Evolutionary conservation across 2,329 filamentous ascomycete genomes (phyloP).

Genomic region (Aphanoascus verrucosus): DNA sequence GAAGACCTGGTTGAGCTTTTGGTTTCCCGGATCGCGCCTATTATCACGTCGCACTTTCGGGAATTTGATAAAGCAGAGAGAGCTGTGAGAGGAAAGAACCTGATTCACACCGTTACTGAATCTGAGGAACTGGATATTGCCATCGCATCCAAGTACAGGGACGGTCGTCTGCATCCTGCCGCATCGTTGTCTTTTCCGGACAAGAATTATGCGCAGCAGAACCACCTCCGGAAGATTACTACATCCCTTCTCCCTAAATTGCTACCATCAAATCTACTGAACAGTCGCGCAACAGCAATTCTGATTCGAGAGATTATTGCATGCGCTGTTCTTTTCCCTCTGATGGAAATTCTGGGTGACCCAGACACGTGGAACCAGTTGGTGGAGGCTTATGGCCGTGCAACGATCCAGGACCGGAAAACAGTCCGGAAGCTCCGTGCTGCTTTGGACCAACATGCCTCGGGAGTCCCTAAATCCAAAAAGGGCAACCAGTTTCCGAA

Average conservation of each 20-base stretch:
- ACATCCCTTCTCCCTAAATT: slow-evolving; percentile 61
- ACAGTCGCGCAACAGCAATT: slow-evolving; percentile 68
- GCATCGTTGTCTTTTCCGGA: slow-evolving; percentile 75
- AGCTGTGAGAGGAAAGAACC: slow-evolving; percentile 71
- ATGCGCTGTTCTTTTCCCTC: slow-evolving; percentile 76
- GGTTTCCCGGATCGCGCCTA: slow-evolving; percentile 72
- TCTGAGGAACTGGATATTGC: slow-evolving; percentile 92
- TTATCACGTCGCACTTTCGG: slow-evolving; percentile 76
- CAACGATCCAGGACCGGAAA: slow-evolving; percentile 86
- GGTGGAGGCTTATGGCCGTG: slow-evolving; percentile 77
- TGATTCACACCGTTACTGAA: slow-evolving; percentile 84
- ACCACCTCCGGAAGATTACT: slow-evolving; percentile 69
- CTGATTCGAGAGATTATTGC: slow-evolving; percentile 83
- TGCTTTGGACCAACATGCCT: slow-evolving; percentile 86
- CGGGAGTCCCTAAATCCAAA: slow-evolving; percentile 57
- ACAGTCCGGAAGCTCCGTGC: slow-evolving; percentile 86
- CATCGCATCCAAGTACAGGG: slow-evolving; percentile 85
- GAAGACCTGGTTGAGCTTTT: slow-evolving; percentile 76
- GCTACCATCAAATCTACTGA: slow-evolving; percentile 61
- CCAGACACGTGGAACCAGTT: slow-evolving; percentile 97
- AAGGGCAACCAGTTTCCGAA: slow-evolving; percentile 64
- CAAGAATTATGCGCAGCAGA: slow-evolving; percentile 73
- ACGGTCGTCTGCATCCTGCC: slow-evolving; percentile 79
- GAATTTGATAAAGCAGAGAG: slow-evolving; percentile 88
- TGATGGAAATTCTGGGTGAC: slow-evolving; percentile 70